Conservation (phyloP, 257 asterid species). For the Plantago elongata region DNA sequence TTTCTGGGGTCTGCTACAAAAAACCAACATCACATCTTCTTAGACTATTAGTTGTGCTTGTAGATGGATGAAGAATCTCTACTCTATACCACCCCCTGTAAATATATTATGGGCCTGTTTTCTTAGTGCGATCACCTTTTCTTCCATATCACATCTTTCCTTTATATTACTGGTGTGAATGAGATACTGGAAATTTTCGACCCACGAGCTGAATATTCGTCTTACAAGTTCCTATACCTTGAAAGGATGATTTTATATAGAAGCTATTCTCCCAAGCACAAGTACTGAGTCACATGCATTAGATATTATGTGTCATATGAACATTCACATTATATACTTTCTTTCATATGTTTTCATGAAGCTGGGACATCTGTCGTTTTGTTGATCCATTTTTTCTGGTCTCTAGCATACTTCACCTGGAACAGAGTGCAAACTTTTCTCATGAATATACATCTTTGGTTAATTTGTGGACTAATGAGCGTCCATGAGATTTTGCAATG, state of each 20-base stretch:
- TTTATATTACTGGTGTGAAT: neutral
- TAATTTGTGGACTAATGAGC: neutral
- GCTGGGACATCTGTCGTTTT: neutral
- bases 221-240: too few species aligned
- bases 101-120: too few species aligned
- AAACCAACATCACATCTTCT: neutral
- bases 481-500: neutral
- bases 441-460: neutral
- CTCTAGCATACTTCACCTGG: neutral
- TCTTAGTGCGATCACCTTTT: neutral
- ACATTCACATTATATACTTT: neutral
- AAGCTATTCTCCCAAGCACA: neutral
- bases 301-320: neutral
- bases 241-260: neutral
- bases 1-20: neutral
- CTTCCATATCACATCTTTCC: neutral
- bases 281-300: neutral
- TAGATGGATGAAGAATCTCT: too few species aligned
- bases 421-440: neutral
- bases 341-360: neutral
- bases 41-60: neutral
- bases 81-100: too few species aligned
- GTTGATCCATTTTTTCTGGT: neutral
- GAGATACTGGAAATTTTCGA: neutral
- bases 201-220: too few species aligned